phyloP scores from a whole-genome alignment of 2,329 filamentous ascomycete genomes.

The Hypoxylon sp. region DNA sequence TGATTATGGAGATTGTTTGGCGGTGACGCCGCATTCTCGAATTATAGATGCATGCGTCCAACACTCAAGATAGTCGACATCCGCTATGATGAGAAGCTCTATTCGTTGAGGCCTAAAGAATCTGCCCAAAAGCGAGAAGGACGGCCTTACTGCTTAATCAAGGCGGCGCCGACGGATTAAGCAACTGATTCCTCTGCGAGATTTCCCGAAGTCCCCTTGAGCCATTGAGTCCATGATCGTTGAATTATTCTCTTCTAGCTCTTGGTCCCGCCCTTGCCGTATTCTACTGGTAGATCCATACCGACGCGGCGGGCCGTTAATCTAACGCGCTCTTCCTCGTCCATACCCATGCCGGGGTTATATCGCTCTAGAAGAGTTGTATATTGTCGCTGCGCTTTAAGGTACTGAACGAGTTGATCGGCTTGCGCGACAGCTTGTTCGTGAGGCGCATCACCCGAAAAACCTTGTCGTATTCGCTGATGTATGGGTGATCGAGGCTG shows the following conservation, averaged over 20 bases:
- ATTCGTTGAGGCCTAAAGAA: background rate
- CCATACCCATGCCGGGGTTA: constrained; percentile 91
- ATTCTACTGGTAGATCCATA: constrained; percentile 84
- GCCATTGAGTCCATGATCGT: no score
- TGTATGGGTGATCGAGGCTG: constrained; percentile 75
- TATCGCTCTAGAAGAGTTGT: constrained; percentile 86
- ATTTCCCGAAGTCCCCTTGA: background rate
- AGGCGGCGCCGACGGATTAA: background rate
- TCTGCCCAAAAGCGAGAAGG: background rate
- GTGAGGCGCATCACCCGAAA: constrained; percentile 57
- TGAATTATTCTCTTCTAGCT: no score
- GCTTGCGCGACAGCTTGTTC: constrained; percentile 61
- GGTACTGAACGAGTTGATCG: constrained; percentile 84
- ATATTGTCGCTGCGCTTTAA: constrained; percentile 88
- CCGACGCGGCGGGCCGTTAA: constrained; percentile 89
- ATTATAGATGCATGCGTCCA: background rate
- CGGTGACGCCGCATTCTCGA: background rate
- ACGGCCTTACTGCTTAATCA: background rate
- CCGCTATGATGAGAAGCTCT: background rate
- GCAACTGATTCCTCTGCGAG: background rate
- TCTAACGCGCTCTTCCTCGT: constrained; percentile 84
- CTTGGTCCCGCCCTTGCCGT: constrained; percentile 37
- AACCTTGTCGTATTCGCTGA: constrained; percentile 72
- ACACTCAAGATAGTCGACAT: background rate
- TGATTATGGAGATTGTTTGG: background rate